Base-by-base conservation (phyloP, 2,329 filamentous ascomycete species). In the Gnomoniopsis smithogilvyi region DNA sequence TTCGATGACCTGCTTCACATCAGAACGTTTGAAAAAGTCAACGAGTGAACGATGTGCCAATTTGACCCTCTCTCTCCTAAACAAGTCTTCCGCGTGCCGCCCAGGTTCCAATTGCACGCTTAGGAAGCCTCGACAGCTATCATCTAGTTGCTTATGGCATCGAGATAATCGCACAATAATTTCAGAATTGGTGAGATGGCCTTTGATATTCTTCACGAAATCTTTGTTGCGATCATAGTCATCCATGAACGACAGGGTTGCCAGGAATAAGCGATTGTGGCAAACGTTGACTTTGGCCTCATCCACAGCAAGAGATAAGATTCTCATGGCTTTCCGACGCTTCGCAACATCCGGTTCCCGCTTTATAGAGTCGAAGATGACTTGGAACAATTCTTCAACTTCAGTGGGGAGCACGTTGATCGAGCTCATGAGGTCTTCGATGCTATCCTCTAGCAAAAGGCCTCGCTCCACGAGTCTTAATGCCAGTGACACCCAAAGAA, bases 401-500 rank as follows among this genome's bases (percentile, higher is more conserved):
- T 64, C 61, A 1, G 43, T 36, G 0, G 63, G 62, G 0, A 66
- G 56, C 10, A 59, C 59, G 2, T 59, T 21, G 0, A 65, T 56
- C 6, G 62, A 61, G 10, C 19, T 43, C 4, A 15, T 22, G 2
- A 66, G 56, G 6, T 64, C 64, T 17, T 34, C 21, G 0, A 62
- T 30, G 21, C 30, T 34, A 14, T 66, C 64, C 34, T 53, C 36
- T 17, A 50, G 41, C 1, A 58, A 49, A 34, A 65, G 54, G 0
- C 64, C 64, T 0, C 34, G 38, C 1, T 62, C 53, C 12, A 65
- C 10, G 1, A 63, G 55, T 3, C 58, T 50, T n/a, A 63, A 58
- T 0, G 60, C 64, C 3, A 66, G 43, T 0, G 63, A 52, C 0
- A 64, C 63, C 64, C 64, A 66, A 4, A 66, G 34, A 19, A 65